Conservation (phyloP, 306 rosid genomes). For the Vicia faba region DNA sequence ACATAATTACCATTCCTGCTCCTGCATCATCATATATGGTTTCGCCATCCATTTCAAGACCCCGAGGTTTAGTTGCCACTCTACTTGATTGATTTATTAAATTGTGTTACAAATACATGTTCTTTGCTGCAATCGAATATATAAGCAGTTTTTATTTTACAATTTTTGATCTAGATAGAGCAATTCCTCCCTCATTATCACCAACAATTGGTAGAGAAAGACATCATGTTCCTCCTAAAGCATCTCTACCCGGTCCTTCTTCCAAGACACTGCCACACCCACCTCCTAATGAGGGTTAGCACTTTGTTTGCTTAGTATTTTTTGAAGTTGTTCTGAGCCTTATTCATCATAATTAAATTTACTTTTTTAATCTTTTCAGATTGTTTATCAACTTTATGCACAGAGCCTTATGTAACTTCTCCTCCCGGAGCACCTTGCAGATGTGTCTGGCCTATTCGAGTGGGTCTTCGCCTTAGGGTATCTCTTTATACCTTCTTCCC, state of each 20-base stretch:
- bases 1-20: slow-evolving; percentile 45
- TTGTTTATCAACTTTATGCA: slow-evolving; percentile 66
- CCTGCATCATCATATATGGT: slow-evolving; percentile 47
- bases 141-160: slow-evolving; percentile 12
- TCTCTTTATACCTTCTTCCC: slow-evolving; percentile 87
- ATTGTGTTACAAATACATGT: slow-evolving; percentile 6
- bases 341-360: slow-evolving; percentile 31
- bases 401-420: slow-evolving; percentile 71
- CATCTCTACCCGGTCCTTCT: too few relatives aligned
- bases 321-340: slow-evolving; percentile 24
- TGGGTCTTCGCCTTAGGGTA: slow-evolving; percentile 70
- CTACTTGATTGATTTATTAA: slow-evolving; percentile 14
- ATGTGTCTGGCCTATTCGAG: slow-evolving; percentile 81
- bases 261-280: too few relatives aligned
- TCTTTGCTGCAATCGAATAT: slow-evolving; percentile 19
- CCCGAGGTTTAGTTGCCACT: slow-evolving; percentile 44
- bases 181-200: slow-evolving; percentile 47
- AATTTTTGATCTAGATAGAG: slow-evolving; percentile 47
- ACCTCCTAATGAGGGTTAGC: too few relatives aligned
- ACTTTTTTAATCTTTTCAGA: slow-evolving; percentile 49
- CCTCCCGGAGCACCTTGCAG: slow-evolving; percentile 80
- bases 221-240: slow-evolving; percentile 34
- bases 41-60: slow-evolving; percentile 50
- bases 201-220: slow-evolving; percentile 35
- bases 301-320: background rate